Base-by-base conservation (phyloP, 768 basidiomycete genomes). In the Cyclocybe cylindracea region DNA sequence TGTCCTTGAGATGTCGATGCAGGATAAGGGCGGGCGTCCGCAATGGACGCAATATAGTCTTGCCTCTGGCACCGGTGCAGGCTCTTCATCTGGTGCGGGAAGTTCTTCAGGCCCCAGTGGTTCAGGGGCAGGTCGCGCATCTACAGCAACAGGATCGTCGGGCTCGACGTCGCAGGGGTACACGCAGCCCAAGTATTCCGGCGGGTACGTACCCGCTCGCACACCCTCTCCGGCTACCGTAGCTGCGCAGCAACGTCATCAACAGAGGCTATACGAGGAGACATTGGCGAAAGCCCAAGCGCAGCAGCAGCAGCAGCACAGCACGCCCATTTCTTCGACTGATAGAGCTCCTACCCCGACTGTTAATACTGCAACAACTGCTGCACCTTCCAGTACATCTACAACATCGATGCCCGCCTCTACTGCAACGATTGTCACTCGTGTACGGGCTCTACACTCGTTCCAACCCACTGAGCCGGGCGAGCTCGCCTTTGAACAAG, bases 1-100 rank as follows among this genome's bases (percentile, higher is more conserved):
- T 4, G 96, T 87, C 0, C 76, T 98, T 24, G 94, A 96, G 63
- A 85, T 97, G 73, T 92, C 89, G n/a, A 87, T 94, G 73, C 85
- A 87, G 48, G 94, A 98, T 65, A 89, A 87, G 56, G 94, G 94
- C 9, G 94, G 94, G 1, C 78, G 91, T 43, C 60, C 64, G 5
- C 74, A 78, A 33, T 86, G 85, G 79, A 55, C 73, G 1, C 65
- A 71, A 7, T 80, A 81, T 58, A 69, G 67, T 19, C 44, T 65
- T 3, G 64, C 75, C 60, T 45, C 66, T 54, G 47, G 24, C 24
- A 24, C 24, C 5, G 24, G 70, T 10, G 70, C 65, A 45, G 71
- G 71, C 47, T 39, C 61, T 0, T 71, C 65, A 7, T 70, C 76
- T 9, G 53, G 58, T 8, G 48, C 37, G 13, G 60, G 57, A 24